A percentile compares a stretch with the other conserved stretches of the same genome.
phyloP scores from a whole-genome alignment of 352 stramenopile species.

The Nothophytophthora sp. region DNA sequence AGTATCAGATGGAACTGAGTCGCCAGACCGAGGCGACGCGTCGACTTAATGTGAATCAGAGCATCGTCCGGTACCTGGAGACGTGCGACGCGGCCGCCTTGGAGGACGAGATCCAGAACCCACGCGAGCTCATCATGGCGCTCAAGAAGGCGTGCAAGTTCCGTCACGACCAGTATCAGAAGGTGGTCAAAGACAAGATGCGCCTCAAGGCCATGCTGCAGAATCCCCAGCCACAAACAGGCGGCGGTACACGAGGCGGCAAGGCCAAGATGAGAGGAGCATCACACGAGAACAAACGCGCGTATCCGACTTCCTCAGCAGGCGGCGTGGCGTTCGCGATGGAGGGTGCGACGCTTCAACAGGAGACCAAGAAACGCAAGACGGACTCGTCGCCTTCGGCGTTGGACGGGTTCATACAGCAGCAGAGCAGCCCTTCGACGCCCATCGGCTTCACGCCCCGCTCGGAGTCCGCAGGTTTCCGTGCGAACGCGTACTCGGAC shows the following conservation, averaged over 20 bases:
- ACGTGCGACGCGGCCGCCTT: constrained; percentile 66
- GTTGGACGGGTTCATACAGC: constrained; percentile 9
- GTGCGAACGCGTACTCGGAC: constrained; percentile 68
- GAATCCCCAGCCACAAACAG: constrained; percentile 27
- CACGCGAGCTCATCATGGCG: constrained; percentile 68
- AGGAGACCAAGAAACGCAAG: constrained; percentile 68
- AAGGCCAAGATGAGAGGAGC: constrained; percentile 34
- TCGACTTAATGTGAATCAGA: constrained; percentile 63
- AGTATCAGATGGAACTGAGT: constrained; percentile 77
- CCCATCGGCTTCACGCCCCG: constrained; percentile 22
- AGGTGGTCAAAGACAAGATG: constrained; percentile 78
- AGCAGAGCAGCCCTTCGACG: constrained; percentile 3
- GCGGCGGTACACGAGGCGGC: constrained; percentile 3
- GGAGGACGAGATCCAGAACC: constrained; percentile 81
- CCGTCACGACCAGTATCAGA: constrained; percentile 82
- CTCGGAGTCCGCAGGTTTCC: constrained; percentile 40
- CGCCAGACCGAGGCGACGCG: constrained; percentile 55
- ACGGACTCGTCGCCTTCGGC: constrained; percentile 23
- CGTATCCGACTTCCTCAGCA: constrained; percentile 8
- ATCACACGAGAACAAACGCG: constrained; percentile 26
- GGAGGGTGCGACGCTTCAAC: constrained; percentile 19
- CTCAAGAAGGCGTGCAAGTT: constrained; percentile 86
- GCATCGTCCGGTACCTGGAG: constrained; percentile 72
- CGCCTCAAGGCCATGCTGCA: constrained; percentile 72
- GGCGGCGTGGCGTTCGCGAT: constrained; percentile 10